A percentile compares a stretch with the other conserved stretches of the same genome.
Evolutionary conservation across 169 alveolate species (phyloP).

Genomic region (Babesia sp.): DNA sequence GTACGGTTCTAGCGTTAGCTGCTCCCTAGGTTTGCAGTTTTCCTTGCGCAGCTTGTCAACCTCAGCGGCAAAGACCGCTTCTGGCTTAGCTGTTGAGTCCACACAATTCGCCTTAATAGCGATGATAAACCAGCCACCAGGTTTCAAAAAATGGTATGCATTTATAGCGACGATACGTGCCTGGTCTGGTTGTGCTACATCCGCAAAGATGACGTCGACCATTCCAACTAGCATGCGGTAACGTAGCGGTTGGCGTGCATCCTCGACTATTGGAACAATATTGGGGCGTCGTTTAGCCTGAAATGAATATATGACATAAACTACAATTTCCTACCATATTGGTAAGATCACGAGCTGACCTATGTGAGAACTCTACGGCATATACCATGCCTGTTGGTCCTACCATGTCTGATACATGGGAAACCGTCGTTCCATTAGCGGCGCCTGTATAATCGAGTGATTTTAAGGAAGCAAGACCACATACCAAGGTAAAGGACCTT

Average conservation of each 20-base stretch:
- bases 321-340: constrained; percentile 84
- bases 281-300: constrained; percentile 95
- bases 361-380: constrained; percentile 98
- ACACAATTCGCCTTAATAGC: constrained; percentile 98
- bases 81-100: constrained; percentile 98
- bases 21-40: constrained; percentile 94
- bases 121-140: constrained; percentile 97
- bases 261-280: constrained; percentile 98
- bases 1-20: constrained; percentile 96
- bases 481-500: constrained; percentile 94
- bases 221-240: constrained; percentile 97
- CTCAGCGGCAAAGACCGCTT: constrained; percentile 91
- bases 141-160: constrained; percentile 94
- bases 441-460: constrained; percentile 81
- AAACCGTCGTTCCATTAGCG: constrained; percentile 97
- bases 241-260: constrained; percentile 98
- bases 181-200: constrained; percentile 98
- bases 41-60: constrained; percentile 91
- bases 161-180: constrained; percentile 96
- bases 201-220: constrained; percentile 98
- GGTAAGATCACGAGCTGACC: constrained; percentile 97
- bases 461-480: background rate
- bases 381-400: constrained; percentile 98
- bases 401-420: constrained; percentile 99
- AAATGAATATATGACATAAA: background rate